phyloP scores from a whole-genome alignment of 352 stramenopile genomes.

The Globisporangium solare region DNA sequence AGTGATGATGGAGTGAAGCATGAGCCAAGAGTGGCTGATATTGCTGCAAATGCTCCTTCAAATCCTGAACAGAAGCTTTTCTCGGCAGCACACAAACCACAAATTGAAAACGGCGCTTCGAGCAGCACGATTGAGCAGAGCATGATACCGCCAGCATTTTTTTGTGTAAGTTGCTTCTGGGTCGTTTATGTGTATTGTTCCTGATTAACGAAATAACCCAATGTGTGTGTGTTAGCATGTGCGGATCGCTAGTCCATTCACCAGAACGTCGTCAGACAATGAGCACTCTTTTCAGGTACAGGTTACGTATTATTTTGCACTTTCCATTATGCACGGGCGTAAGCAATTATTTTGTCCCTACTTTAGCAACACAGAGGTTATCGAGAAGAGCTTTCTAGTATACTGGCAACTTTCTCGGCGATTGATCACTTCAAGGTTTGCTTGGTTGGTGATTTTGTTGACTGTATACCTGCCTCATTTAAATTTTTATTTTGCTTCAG shows the following conservation, averaged over 20 bases:
- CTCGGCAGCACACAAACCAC: not conserved
- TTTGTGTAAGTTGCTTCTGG: not conserved
- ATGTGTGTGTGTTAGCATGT: constrained; percentile 20
- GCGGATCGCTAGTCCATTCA: constrained; percentile 30
- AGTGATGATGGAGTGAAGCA: not conserved
- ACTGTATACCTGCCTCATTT: not conserved
- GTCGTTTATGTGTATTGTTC: not conserved
- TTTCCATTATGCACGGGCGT: too few relatives aligned
- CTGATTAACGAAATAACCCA: not conserved
- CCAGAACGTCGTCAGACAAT: constrained; percentile 3
- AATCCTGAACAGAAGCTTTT: too few relatives aligned
- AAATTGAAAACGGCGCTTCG: not conserved
- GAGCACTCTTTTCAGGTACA: constrained; percentile 3
- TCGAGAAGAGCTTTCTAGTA: constrained; percentile 44
- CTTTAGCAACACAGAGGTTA: constrained; percentile 23
- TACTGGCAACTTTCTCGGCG: constrained; percentile 34
- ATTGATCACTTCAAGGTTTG: constrained; percentile 40
- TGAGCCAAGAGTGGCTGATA: not conserved
- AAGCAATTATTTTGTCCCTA: not conserved
- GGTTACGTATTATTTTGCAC: too few relatives aligned
- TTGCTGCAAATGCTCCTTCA: too few relatives aligned
- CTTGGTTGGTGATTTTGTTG: not conserved
- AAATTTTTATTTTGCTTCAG: constrained; percentile 10
- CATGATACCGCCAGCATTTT: not conserved
- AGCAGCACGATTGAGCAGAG: not conserved